These are phyloP conservation scores for Kwoniella sp. DNA, from an alignment of 768 basidiomycete genomes.

Conservation along the genomic window DNA sequence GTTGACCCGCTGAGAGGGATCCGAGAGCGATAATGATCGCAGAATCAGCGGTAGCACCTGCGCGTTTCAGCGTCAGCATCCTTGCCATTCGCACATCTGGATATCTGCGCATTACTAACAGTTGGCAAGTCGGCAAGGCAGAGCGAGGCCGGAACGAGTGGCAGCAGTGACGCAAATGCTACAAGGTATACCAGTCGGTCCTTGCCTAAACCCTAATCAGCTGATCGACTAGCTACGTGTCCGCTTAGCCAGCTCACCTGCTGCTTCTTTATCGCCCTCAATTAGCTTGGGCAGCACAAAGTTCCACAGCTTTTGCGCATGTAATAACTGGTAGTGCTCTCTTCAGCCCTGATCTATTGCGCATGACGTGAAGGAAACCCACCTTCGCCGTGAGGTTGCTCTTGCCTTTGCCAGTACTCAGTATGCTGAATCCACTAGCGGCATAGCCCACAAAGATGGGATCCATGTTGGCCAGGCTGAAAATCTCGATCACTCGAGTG, in stretches of 20 bases:
- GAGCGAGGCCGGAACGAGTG: slow-evolving; percentile 68
- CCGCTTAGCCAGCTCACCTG: slow-evolving; percentile 56
- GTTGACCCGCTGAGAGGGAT: slow-evolving; percentile 67
- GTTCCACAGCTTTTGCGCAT: slow-evolving; percentile 60
- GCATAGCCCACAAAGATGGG: slow-evolving; percentile 63
- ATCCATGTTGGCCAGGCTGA: slow-evolving; percentile 56
- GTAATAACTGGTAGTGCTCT: slow-evolving; percentile 44
- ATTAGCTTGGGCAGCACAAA: slow-evolving; percentile 70
- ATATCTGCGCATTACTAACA: slow-evolving; percentile 30
- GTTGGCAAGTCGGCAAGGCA: slow-evolving; percentile 66
- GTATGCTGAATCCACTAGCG: slow-evolving; percentile 67
- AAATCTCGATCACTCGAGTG: slow-evolving; percentile 64
- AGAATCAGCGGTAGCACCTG: slow-evolving; percentile 86
- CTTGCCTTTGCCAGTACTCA: slow-evolving; percentile 59
- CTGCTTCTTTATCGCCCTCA: slow-evolving; percentile 58
- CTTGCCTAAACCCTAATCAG: slow-evolving; percentile 18
- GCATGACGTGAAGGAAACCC: slow-evolving; percentile 14
- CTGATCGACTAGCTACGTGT: too few species aligned
- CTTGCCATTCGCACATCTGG: too few species aligned
- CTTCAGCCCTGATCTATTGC: not conserved
- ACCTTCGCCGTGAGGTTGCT: slow-evolving; percentile 78
- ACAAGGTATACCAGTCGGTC: slow-evolving; percentile 67
- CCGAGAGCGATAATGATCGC: slow-evolving; percentile 73
- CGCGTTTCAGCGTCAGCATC: not conserved
- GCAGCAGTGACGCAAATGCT: slow-evolving; percentile 75